Conservation (phyloP, 2,329 filamentous ascomycete genomes). For the Drechslerella stenobrocha region DNA sequence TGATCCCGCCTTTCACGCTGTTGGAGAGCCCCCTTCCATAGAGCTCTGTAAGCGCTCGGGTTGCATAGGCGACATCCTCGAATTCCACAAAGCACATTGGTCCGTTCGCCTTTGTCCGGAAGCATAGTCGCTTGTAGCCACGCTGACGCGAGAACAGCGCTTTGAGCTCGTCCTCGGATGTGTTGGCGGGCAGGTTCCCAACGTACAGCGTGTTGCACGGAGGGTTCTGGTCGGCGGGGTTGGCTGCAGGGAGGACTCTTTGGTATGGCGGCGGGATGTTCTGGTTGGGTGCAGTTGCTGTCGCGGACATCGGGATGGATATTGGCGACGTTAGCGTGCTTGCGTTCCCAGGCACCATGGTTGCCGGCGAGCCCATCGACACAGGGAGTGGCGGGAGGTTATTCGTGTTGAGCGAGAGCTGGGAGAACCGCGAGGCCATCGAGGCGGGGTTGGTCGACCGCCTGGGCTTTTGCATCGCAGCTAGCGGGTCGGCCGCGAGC, state of each 20-base stretch:
- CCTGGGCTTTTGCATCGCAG: constrained; percentile 39
- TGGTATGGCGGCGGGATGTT: constrained; percentile 47
- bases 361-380: constrained; percentile 36
- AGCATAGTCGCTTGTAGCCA: constrained; percentile 92
- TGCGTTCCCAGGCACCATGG: constrained; percentile 37
- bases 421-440: constrained; percentile 39
- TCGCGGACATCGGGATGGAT: constrained; percentile 44
- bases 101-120: constrained; percentile 90
- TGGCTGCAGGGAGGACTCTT: constrained; percentile 70
- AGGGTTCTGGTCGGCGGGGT: constrained; percentile 93
- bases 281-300: constrained; percentile 17
- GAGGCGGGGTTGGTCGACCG: constrained; percentile 41
- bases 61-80: constrained; percentile 87
- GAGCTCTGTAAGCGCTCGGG: constrained; percentile 83
- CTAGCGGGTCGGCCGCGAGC: constrained; percentile 18
- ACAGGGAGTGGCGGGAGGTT: constrained; percentile 34
- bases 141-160: constrained; percentile 88
- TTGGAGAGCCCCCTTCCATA: constrained; percentile 87
- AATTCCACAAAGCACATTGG: constrained; percentile 99
- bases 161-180: constrained; percentile 93
- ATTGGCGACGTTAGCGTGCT: constrained; percentile 43
- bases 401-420: constrained; percentile 46
- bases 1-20: constrained; percentile 90
- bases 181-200: constrained; percentile 90
- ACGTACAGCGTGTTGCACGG: constrained; percentile 98